Conservation (phyloP, 371 early-diverging fungal genomes). For the Mycotypha africana region DNA sequence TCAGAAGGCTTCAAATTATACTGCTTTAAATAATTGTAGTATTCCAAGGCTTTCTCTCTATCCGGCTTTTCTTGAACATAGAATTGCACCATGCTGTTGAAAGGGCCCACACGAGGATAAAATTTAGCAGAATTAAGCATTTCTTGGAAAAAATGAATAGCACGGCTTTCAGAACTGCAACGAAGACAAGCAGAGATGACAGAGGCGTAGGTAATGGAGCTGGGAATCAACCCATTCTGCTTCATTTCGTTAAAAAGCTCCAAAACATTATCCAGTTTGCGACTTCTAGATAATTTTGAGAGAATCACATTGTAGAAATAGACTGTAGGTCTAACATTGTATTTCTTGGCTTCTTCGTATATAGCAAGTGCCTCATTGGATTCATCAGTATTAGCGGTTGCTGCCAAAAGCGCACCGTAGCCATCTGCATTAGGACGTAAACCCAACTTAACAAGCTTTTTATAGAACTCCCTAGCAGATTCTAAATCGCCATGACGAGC, state of each 20-base stretch:
- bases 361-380: conserved; percentile 48
- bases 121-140: conserved; percentile 52
- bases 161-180: conserved; percentile 45
- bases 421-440: conserved; percentile 42
- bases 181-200: conserved; percentile 58
- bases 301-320: conserved; percentile 62
- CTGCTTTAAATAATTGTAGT: conserved; percentile 37
- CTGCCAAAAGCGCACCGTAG: conserved; percentile 43
- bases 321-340: conserved; percentile 50
- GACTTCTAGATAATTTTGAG: conserved; percentile 54
- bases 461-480: conserved; percentile 40
- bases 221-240: conserved; percentile 39
- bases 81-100: conserved; percentile 60
- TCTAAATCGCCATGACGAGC: conserved; percentile 38
- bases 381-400: conserved; percentile 47
- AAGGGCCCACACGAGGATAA: conserved; percentile 54
- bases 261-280: conserved; percentile 47
- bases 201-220: conserved; percentile 55
- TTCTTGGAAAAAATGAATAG: conserved; percentile 44
- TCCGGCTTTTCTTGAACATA: conserved; percentile 53
- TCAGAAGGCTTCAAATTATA: conserved; percentile 43
- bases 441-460: conserved; percentile 29
- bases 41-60: conserved; percentile 49
- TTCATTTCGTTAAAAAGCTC: conserved; percentile 55
- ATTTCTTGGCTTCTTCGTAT: conserved; percentile 48